Evolutionary conservation across 257 asterid genomes (phyloP).

Genomic region (Lavandula angustifolia): DNA sequence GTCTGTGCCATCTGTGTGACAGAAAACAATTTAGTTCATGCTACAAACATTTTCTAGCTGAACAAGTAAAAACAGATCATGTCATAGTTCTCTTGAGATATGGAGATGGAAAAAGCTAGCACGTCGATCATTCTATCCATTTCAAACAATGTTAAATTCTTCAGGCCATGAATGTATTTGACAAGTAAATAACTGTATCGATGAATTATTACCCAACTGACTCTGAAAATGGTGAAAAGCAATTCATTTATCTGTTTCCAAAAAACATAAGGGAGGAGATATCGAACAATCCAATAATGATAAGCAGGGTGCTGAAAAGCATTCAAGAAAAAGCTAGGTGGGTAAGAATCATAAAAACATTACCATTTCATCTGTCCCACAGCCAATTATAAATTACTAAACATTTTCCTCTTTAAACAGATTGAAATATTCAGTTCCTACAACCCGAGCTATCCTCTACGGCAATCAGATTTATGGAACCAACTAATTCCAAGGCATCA

Average conservation of each 20-base stretch:
- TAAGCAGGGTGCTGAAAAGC: too few relatives aligned
- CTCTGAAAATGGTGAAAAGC: too few relatives aligned
- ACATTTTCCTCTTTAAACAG: background rate
- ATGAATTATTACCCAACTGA: too few relatives aligned
- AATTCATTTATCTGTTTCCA: too few relatives aligned
- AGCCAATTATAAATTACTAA: background rate
- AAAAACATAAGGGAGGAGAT: too few relatives aligned
- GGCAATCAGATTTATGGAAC: slow-evolving; percentile 16
- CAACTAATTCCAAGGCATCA: slow-evolving; percentile 23
- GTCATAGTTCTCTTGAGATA: background rate
- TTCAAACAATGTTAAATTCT: too few relatives aligned
- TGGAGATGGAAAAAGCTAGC: background rate
- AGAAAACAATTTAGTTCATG: slow-evolving; percentile 13
- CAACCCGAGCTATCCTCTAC: slow-evolving; percentile 15
- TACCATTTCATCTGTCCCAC: slow-evolving; percentile 9
- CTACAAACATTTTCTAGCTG: background rate
- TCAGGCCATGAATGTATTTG: too few relatives aligned
- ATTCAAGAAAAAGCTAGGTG: background rate
- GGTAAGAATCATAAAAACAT: slow-evolving; percentile 5
- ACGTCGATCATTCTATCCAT: background rate
- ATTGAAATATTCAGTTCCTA: slow-evolving; percentile 10
- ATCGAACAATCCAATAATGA: too few relatives aligned
- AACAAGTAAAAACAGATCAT: background rate
- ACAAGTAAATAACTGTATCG: too few relatives aligned
- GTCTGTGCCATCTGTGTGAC: slow-evolving; percentile 86